phyloP scores from a whole-genome alignment of 2,329 filamentous ascomycete species.

The Paraphaeosphaeria minitans region DNA sequence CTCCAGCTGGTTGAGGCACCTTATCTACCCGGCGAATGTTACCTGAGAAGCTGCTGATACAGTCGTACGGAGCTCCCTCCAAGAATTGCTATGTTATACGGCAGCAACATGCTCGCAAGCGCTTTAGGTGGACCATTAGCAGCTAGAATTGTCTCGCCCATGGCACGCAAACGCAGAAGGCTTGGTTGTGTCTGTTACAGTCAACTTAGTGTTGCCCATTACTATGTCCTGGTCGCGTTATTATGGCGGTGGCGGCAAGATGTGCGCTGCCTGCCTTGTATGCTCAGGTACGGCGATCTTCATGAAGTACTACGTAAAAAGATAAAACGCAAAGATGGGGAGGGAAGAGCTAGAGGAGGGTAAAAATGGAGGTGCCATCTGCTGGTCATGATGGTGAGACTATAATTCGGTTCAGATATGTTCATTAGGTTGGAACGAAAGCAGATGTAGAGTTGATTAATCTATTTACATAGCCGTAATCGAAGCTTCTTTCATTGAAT shows the following conservation, averaged over 20 bases:
- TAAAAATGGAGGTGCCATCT: constrained; percentile 11
- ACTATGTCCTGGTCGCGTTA: constrained; percentile 7
- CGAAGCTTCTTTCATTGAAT: too few species aligned
- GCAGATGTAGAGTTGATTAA: not conserved
- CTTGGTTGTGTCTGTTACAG: not conserved
- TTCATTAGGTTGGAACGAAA: constrained; percentile 8
- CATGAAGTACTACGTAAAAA: constrained; percentile 20
- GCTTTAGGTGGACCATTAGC: constrained; percentile 62
- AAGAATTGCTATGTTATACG: constrained; percentile 61
- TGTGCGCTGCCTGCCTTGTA: constrained; percentile 17
- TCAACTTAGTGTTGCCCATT: not conserved
- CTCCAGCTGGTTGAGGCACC: constrained; percentile 40
- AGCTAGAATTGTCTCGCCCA: constrained; percentile 50
- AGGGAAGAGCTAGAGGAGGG: constrained; percentile 9
- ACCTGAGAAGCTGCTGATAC: constrained; percentile 33
- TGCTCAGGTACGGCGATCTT: constrained; percentile 10
- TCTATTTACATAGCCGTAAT: too few species aligned
- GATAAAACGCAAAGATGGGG: constrained; percentile 16
- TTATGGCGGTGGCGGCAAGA: constrained; percentile 15
- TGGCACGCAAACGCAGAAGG: not conserved
- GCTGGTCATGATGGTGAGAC: constrained; percentile 15
- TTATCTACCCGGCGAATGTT: constrained; percentile 24
- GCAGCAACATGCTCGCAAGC: constrained; percentile 59
- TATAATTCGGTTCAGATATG: constrained; percentile 17
- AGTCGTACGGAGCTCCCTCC: constrained; percentile 51